phyloP scores from a whole-genome alignment of 768 basidiomycete genomes.

The Royoungia palumana region DNA sequence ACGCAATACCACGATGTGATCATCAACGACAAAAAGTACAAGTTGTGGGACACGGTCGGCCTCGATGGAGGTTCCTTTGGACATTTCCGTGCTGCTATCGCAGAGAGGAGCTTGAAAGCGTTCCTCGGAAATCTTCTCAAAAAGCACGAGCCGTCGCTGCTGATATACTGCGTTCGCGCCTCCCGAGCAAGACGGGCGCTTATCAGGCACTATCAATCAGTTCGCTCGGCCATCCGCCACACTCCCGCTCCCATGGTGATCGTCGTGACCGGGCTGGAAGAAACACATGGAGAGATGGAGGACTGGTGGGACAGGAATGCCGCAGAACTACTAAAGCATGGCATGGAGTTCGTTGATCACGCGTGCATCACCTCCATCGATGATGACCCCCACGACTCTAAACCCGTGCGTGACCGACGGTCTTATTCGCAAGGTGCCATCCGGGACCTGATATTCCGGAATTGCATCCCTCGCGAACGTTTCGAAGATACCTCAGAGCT shows the following conservation, averaged over 20 bases:
- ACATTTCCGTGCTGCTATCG: conserved; percentile 17
- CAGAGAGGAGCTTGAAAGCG: conserved; percentile 27
- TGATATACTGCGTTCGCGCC: conserved; percentile 40
- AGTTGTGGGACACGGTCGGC: conserved; percentile 34
- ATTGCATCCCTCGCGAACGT: conserved; percentile 10
- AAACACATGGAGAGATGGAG: conserved; percentile 32
- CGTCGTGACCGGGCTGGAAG: conserved; percentile 41
- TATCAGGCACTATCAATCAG: conserved; percentile 37
- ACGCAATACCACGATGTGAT: conserved; percentile 23
- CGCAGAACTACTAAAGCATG: conserved; percentile 12
- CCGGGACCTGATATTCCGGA: conserved; percentile 22
- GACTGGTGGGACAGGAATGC: conserved; percentile 33
- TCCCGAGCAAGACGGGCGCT: conserved; percentile 38
- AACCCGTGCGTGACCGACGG: conserved; percentile 16
- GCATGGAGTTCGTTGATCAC: conserved; percentile 29
- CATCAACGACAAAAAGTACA: conserved; percentile 20
- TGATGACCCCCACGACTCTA: conserved; percentile 18
- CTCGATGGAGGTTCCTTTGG: conserved; percentile 34
- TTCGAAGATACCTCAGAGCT: background rate
- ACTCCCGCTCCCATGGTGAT: conserved; percentile 34
- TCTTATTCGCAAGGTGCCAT: conserved; percentile 22
- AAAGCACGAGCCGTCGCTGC: conserved; percentile 35
- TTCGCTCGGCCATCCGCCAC: conserved; percentile 30
- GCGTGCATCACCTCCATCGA: conserved; percentile 33
- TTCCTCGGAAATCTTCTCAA: conserved; percentile 34